Evolutionary conservation across 805 yeast genomes (phyloP).

Genomic region (Torulaspora indica): DNA sequence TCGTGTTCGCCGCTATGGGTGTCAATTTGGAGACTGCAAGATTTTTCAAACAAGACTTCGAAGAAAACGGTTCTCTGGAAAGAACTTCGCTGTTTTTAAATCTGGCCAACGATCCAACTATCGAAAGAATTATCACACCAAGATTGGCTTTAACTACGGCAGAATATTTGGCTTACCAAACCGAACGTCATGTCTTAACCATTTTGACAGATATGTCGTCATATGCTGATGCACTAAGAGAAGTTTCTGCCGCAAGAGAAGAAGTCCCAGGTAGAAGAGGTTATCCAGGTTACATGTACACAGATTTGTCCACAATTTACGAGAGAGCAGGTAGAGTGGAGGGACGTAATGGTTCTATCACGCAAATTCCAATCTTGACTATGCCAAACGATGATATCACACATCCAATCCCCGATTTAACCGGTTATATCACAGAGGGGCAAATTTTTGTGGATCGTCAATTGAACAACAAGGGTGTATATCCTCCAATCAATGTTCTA

Average conservation of each 20-base stretch:
- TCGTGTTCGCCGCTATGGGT: constrained; percentile 99
- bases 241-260: constrained; percentile 99
- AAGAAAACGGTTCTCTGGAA: constrained; percentile 97
- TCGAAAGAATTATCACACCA: constrained; percentile 98
- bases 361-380: constrained; percentile 97
- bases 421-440: constrained; percentile 99
- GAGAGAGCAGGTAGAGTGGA: constrained; percentile 99
- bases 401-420: constrained; percentile 99
- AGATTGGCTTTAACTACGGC: constrained; percentile 98
- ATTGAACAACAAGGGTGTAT: constrained; percentile 91
- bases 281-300: constrained; percentile 99
- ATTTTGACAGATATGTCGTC: constrained; percentile 99
- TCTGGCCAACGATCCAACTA: constrained; percentile 98
- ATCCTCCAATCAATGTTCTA: constrained; percentile 97
- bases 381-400: constrained; percentile 99
- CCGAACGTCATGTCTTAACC: constrained; percentile 97
- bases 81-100: constrained; percentile 95
- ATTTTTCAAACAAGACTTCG: constrained; percentile 98
- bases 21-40: constrained; percentile 97
- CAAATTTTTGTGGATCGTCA: constrained; percentile 98
- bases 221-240: constrained; percentile 99
- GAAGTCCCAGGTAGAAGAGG: constrained; percentile 99
- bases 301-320: constrained; percentile 97
- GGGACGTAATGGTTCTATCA: constrained; percentile 98
- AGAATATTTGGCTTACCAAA: constrained; percentile 96